Evolutionary conservation across 1,284 basidiomycete genomes (phyloP).

Genomic region (Takashimella tepidaria): DNA sequence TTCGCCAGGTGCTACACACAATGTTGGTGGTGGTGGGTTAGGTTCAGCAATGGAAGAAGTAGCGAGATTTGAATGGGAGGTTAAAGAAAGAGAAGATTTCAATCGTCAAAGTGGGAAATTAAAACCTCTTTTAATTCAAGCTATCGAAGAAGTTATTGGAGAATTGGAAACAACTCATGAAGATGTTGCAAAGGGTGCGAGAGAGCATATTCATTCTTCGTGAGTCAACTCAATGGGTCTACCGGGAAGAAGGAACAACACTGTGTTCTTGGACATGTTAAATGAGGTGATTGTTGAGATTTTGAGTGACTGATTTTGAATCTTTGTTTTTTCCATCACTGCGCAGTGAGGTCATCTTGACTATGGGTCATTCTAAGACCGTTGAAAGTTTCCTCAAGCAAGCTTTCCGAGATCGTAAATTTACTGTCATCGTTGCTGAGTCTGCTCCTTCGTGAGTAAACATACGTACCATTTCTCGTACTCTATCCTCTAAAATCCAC

Average conservation of each 20-base stretch:
- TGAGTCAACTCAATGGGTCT: slow-evolving; percentile 51
- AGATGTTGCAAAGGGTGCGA: slow-evolving; percentile 87
- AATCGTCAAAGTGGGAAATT: slow-evolving; percentile 44
- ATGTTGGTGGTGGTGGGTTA: background rate
- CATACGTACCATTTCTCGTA: too few species aligned
- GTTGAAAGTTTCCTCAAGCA: slow-evolving; percentile 91
- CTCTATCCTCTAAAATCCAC: background rate
- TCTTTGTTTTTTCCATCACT: background rate
- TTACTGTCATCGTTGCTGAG: slow-evolving; percentile 93
- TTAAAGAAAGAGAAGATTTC: slow-evolving; percentile 35
- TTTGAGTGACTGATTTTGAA: background rate
- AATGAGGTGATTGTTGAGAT: background rate
- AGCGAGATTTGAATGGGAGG: slow-evolving; percentile 5
- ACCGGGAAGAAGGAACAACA: background rate
- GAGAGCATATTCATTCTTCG: slow-evolving; percentile 96
- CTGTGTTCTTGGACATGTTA: background rate
- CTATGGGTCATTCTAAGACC: slow-evolving; percentile 87
- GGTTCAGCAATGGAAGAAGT: slow-evolving; percentile 4
- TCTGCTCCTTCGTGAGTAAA: slow-evolving; percentile 83
- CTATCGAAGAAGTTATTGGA: slow-evolving; percentile 87
- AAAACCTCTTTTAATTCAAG: slow-evolving; percentile 65
- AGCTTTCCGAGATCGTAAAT: slow-evolving; percentile 84
- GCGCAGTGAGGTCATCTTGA: slow-evolving; percentile 86
- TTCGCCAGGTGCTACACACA: background rate
- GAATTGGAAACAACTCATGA: slow-evolving; percentile 95